Evolutionary conservation across 78 protist species (phyloP).

Genomic region (Capsaspora owczarzaki): DNA sequence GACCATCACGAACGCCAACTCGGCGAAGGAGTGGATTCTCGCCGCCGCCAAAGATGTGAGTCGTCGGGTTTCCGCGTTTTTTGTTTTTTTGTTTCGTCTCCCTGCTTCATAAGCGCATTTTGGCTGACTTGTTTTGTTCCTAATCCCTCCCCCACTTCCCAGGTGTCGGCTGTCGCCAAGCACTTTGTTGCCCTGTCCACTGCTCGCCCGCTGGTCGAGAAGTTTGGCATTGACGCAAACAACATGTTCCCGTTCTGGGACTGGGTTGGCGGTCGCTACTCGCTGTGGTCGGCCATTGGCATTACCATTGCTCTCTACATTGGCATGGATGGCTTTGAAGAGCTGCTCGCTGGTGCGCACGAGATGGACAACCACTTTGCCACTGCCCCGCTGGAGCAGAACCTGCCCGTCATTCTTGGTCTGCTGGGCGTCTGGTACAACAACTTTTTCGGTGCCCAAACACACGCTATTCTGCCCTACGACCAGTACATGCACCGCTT

Average conservation of each 20-base stretch:
- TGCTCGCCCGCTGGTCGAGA: slow-evolving; percentile 40
- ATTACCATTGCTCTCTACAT: slow-evolving; percentile 69
- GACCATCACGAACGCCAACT: slow-evolving; percentile 86
- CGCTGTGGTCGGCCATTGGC: slow-evolving; percentile 94
- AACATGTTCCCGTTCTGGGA: slow-evolving; percentile 97
- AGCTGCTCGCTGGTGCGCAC: slow-evolving; percentile 85
- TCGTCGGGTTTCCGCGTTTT: too few relatives aligned
- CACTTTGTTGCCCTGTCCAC: slow-evolving; percentile 97
- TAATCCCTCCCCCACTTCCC: background rate
- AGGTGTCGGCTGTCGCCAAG: slow-evolving; percentile 60
- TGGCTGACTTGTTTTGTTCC: background rate
- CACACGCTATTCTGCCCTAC: slow-evolving; percentile 90
- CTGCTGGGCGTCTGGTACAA: slow-evolving; percentile 85
- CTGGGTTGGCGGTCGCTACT: slow-evolving; percentile 82
- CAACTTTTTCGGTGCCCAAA: slow-evolving; percentile 78
- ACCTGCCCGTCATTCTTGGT: slow-evolving; percentile 77
- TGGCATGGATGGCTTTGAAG: slow-evolving; percentile 74
- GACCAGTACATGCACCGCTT: slow-evolving; percentile 88
- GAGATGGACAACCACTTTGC: slow-evolving; percentile 92
- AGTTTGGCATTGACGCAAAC: slow-evolving; percentile 83
- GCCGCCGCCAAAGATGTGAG: background rate
- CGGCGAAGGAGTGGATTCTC: slow-evolving; percentile 75
- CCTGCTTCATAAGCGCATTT: background rate
- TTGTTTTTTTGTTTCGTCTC: too few relatives aligned
- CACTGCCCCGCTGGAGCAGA: slow-evolving; percentile 50